Base-by-base conservation (phyloP, 108 stramenopile species). In the Discostella pseudostelligera region DNA sequence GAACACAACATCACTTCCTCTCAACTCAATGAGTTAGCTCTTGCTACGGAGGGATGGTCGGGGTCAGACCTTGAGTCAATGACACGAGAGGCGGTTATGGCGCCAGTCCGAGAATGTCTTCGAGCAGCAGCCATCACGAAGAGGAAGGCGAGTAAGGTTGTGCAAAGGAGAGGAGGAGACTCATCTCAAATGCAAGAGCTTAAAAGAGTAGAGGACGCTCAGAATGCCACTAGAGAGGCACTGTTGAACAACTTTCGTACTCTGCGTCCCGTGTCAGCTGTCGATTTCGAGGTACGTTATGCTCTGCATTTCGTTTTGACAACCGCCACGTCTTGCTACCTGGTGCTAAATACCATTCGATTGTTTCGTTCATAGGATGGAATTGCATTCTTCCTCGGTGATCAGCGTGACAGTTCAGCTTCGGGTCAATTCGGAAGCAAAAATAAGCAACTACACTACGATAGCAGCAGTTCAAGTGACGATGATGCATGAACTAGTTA, bases 1-100 rank as follows among this genome's bases (percentile, higher is more conserved):
- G 72, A 85, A 10, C 78, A 89, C 57, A 62, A 57, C 24, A 39
- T 94, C 7, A 67, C 81, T 3, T 32, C 59, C 2, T 29, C 50
- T 36, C 79, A 94, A 21, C 54, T 94, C 1, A 54, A 74, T 0
- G 62, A 73, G 22, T 39, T 90, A 5, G 81, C 87, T 9, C 37
- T 56, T 24, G 62, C 70, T 4, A 90, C 89, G 8, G 86, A 94
- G 13, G 88, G 88, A 24, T 90, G 89, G 92, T 87, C 89, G 25
- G 92, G 92, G 16, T 87, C 87, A 6, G 90, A 88, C 54, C 49
- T 93, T 45, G 87, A 93, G 67, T 86, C 78, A 47, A 65, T 93
- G 39, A 75, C 84, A 16, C 74, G 92, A 46, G 92, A 93, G 68
- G 87, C 89, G 10, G 86, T 83, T 39, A 93, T 93, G 92, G 86